These are phyloP conservation scores for Neurospora tetraspora DNA, from an alignment of 495 filamentous ascomycete genomes.

Conservation along the genomic window DNA sequence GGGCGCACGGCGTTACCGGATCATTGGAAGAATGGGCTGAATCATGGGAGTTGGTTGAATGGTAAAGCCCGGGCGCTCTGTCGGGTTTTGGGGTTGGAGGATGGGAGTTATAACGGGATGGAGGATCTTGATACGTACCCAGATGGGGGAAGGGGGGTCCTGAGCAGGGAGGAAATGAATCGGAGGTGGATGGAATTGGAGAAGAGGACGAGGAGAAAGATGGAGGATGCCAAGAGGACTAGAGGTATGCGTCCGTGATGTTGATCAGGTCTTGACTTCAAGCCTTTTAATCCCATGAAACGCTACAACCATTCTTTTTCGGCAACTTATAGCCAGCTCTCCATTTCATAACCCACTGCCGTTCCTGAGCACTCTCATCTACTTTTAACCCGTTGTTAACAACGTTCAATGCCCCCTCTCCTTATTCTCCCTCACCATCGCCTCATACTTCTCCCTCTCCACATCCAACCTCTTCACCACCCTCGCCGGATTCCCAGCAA, in stretches of 20 bases:
- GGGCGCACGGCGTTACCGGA: constrained; percentile 30
- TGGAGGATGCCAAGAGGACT: constrained; percentile 5
- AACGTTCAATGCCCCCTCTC: not conserved
- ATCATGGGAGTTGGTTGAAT: constrained; percentile 29
- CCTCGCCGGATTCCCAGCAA: constrained; percentile 57
- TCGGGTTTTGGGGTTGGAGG: constrained; percentile 17
- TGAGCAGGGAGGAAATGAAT: constrained; percentile 24
- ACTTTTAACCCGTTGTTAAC: too few species aligned
- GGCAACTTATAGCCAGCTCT: too few species aligned
- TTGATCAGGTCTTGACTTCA: not conserved
- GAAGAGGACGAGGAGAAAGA: constrained; percentile 11
- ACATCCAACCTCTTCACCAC: constrained; percentile 46
- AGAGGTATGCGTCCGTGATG: not conserved
- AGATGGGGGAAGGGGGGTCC: constrained; percentile 17
- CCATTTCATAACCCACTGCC: too few species aligned
- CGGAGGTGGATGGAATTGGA: constrained; percentile 22
- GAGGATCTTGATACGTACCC: constrained; percentile 21
- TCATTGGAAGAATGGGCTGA: constrained; percentile 34
- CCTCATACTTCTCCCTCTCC: not conserved
- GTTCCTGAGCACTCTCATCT: too few species aligned
- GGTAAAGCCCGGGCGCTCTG: constrained; percentile 23
- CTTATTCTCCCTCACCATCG: not conserved
- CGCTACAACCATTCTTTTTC: too few species aligned
- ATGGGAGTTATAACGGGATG: constrained; percentile 16
- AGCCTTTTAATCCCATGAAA: too few species aligned